Evolutionary conservation across 352 stramenopile species (phyloP), one percentile per base, ranked within the genome.

Genomic region (Pythium pyrilobum): DNA sequence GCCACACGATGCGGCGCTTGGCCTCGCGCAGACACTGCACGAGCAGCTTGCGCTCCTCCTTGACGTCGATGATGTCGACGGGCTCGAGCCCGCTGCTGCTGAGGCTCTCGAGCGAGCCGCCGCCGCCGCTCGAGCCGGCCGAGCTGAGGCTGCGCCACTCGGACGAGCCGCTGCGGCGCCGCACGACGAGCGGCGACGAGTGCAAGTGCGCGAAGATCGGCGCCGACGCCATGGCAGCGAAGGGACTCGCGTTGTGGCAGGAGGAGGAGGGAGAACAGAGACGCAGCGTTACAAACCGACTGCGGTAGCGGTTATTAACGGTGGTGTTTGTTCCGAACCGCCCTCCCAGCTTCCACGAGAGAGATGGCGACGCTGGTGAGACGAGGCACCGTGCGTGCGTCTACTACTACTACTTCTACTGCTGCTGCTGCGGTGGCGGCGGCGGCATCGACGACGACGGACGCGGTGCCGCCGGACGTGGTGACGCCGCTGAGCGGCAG

Each of bases 51-150:
- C 81, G 78, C 70, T 92, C 81, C 37, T 83, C 64, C 42, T 85
- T 81, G 25, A 92, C 81, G 65, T 87, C 81, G 65, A 92, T 87
- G 64, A 92, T 87, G 65, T 90, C 81, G n/a, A 92, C 81, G 31
- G 81, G 72, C 53, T 90, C 79, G 36, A 92, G 65, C 0, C 77
- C 78, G 38, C 44, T 69, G 62, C 56, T 67, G 44, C 46, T 59
- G 21, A 46, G 52, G 61, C 54, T 47, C 18, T 36, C 48, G 51
- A 62, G 40, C 25, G 36, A 25, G 21, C 44, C 34, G 48, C 38
- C 16, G 43, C 18, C n/a, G 40, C 42, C 50, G 18, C 44, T 38
- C 15, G 31, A 11, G 4, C 28, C 32, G 10, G 32, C 59, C 5
- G 61, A 64, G 27, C 70, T 79, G 29, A 88, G 67, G 40, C 65